Base-by-base conservation (phyloP, 495 filamentous ascomycete species). In the Evernia prunastri region DNA sequence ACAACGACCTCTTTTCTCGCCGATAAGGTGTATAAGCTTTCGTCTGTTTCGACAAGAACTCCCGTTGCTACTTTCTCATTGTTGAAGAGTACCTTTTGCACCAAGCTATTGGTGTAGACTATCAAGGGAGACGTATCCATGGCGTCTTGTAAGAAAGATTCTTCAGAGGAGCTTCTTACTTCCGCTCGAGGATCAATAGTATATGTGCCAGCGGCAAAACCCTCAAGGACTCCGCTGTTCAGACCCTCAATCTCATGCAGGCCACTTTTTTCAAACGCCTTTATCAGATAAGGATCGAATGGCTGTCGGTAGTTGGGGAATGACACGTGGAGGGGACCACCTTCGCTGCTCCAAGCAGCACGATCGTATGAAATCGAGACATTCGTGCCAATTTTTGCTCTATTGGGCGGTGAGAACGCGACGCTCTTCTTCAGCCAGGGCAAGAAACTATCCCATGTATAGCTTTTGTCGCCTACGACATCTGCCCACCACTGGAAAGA, bases 401-500 rank as follows among this genome's bases (percentile, higher is more conserved):
- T 2, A 35, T 81, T 72, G 0, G 84, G 84, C 0, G 79, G 71
- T 0, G 83, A 83, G 69, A 84, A 82, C 0, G 76, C 56, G 0
- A 75, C 61, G 56, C 75, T 80, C 56, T 79, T 80, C 66, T 85
- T 72, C 61, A 79, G 86, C 63, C 76, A 83, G 0, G 82, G 81
- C 1, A 84, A 71, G 0, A 83, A 59, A 17, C 77, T 72, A 20
- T 82, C 76, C 43, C 76, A 87, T 7, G 70, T 72, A 66, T 82
- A 89, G 61, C 73, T 79, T 0, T 75, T 36, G 65, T 87, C 85
- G 49, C 79, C 77, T 4, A 87, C 81, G 0, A 61, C 49, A 31
- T 82, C 76, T 1, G 83, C 85, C 85, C 84, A 88, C 65, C 72
- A 66, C 15, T 83, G 69, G 64, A 78, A 78, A 2, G 80, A 68